Conservation (phyloP, 768 basidiomycete genomes). For the Termitomyces sp. region DNA sequence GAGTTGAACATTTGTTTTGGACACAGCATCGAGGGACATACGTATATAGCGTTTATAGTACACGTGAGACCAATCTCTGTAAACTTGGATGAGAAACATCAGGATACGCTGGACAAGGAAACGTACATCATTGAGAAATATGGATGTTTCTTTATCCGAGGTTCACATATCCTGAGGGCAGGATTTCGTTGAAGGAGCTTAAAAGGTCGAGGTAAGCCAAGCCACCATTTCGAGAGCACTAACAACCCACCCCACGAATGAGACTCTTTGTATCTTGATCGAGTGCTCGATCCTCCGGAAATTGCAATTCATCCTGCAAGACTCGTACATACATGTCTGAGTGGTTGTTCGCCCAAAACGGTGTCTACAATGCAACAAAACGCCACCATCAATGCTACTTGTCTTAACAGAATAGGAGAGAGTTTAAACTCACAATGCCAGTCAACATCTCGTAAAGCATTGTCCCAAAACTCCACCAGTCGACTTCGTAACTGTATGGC, state of each 20-base stretch:
- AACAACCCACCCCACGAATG: constrained; percentile 81
- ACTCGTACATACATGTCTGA: constrained; percentile 95
- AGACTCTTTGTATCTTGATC: constrained; percentile 95
- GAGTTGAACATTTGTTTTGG: constrained; percentile 1
- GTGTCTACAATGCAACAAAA: constrained; percentile 56
- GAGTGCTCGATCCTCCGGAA: constrained; percentile 89
- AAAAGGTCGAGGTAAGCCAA: constrained; percentile 4
- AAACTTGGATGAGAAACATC: constrained; percentile 16
- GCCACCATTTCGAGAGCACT: constrained; percentile 4
- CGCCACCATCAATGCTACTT: constrained; percentile 11
- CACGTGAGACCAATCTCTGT: constrained; percentile 91
- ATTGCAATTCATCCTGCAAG: constrained; percentile 84
- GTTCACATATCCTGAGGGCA: constrained; percentile 85
- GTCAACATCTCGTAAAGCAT: constrained; percentile 98
- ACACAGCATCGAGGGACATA: constrained; percentile 38
- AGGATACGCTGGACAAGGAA: constrained; percentile 3
- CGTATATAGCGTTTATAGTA: constrained; percentile 94
- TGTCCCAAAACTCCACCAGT: constrained; percentile 98
- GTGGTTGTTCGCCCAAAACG: constrained; percentile 91
- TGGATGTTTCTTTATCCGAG: constrained; percentile 89
- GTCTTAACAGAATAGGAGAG: constrained; percentile 15
- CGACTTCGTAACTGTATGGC: constrained; percentile 90
- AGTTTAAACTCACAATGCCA: constrained; percentile 71
- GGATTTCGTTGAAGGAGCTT: constrained; percentile 94
- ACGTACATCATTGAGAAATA: constrained; percentile 94